These are phyloP conservation scores for Striga asiatica DNA, from an alignment of 257 asterid species.

Conservation along the genomic window DNA sequence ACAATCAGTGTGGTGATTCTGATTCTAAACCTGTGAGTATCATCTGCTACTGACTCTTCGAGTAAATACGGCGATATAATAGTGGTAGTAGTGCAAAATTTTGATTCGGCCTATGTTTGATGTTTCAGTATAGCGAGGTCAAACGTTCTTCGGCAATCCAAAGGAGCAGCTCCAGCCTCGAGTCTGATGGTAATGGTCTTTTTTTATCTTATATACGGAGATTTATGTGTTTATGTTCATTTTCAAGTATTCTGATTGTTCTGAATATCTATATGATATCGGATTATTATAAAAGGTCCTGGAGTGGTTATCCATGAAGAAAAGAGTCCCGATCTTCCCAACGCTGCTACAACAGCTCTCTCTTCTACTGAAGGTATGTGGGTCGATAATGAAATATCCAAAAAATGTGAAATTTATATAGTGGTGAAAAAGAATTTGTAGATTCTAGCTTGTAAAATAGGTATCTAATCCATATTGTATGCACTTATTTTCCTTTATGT, in stretches of 20 bases:
- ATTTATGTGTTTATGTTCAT: background rate
- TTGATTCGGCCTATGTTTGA: constrained; percentile 8
- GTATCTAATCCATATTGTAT: too few relatives aligned
- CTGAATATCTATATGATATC: constrained; percentile 18
- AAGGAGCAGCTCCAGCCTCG: constrained; percentile 19
- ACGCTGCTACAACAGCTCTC: constrained; percentile 20
- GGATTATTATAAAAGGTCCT: constrained; percentile 28
- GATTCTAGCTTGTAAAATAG: too few relatives aligned
- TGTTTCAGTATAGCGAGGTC: constrained; percentile 28
- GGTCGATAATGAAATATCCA: too few relatives aligned
- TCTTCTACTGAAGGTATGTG: constrained; percentile 44
- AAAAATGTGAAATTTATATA: too few relatives aligned
- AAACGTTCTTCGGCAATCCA: constrained; percentile 19
- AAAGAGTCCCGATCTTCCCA: constrained; percentile 20
- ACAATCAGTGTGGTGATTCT: constrained; percentile 18
- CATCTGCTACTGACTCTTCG: constrained; percentile 10
- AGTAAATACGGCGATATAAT: constrained; percentile 10
- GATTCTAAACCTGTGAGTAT: constrained; percentile 33
- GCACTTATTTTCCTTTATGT: too few relatives aligned
- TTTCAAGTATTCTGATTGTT: constrained; percentile 11
- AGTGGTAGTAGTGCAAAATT: background rate
- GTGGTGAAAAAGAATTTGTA: too few relatives aligned
- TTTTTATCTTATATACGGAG: background rate
- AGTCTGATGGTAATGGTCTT: constrained; percentile 43
- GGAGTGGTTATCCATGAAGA: constrained; percentile 31